Conservation (phyloP, 139 green algal species). For the Coelastrella sp. region DNA sequence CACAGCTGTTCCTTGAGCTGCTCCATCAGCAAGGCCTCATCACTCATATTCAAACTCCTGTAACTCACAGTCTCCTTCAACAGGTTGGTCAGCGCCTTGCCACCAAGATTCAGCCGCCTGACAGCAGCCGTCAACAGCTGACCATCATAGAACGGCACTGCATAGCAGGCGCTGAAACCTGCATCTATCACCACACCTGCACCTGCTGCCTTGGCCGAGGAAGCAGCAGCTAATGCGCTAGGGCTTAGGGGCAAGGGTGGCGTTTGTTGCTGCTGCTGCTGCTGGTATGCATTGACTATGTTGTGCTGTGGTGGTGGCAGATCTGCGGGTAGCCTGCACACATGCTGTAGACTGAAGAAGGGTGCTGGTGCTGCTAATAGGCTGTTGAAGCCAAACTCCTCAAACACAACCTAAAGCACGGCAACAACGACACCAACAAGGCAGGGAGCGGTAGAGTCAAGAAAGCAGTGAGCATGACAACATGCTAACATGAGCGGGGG, state of each 20-base stretch:
- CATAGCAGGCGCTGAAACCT: conserved; percentile 55
- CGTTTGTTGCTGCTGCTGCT: neutral
- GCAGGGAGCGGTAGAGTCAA: too few species aligned
- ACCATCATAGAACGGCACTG: conserved; percentile 78
- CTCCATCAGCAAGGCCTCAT: conserved; percentile 94
- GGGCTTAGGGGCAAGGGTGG: neutral
- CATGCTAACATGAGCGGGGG: too few species aligned
- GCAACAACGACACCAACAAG: neutral
- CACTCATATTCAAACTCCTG: conserved; percentile 94
- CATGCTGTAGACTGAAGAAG: conserved; percentile 65
- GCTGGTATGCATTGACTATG: neutral
- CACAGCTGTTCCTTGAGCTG: conserved; percentile 93
- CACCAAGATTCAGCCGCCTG: conserved; percentile 93
- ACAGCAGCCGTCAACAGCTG: conserved; percentile 65
- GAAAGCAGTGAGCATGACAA: too few species aligned
- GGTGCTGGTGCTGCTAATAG: conserved; percentile 69
- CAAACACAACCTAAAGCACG: conserved; percentile 78
- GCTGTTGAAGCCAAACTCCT: conserved; percentile 81
- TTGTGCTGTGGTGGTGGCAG: conserved; percentile 23
- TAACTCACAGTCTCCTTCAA: conserved; percentile 97
- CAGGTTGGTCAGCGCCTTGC: conserved; percentile 98
- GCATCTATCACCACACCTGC: conserved; percentile 80
- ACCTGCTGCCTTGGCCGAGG: conserved; percentile 50
- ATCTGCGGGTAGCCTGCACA: neutral
- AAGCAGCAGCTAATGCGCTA: conserved; percentile 11